A percentile compares a stretch with the other conserved stretches of the same genome.
These are phyloP conservation scores for Heliocybe sulcata DNA, from an alignment of 1,284 basidiomycete species.

Conservation along the genomic window DNA sequence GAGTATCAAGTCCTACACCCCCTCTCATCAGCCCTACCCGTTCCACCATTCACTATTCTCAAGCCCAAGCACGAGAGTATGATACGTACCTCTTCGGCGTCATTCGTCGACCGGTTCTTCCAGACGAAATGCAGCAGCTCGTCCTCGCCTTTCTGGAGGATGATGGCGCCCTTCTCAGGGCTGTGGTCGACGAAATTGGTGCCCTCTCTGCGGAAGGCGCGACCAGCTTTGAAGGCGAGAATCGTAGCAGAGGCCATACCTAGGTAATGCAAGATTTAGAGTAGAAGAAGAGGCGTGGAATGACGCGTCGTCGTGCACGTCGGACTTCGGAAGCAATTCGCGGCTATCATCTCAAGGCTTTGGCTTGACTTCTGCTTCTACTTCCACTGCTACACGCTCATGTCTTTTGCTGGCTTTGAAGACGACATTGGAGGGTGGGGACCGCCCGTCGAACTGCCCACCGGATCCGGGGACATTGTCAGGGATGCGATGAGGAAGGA, in stretches of 20 bases:
- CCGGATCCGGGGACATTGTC: slow-evolving; percentile 50
- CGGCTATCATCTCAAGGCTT: no score
- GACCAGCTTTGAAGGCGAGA: slow-evolving; percentile 78
- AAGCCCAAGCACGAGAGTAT: not conserved
- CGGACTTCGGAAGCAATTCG: no score
- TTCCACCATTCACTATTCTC: not conserved
- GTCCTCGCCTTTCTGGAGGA: slow-evolving; percentile 63
- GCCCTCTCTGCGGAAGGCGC: slow-evolving; percentile 55
- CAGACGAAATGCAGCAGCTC: slow-evolving; percentile 70
- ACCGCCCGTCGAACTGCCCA: slow-evolving; percentile 24
- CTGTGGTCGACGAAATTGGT: slow-evolving; percentile 62
- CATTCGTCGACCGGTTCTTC: slow-evolving; percentile 60
- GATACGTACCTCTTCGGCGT: slow-evolving; percentile 48
- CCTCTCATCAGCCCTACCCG: no score
- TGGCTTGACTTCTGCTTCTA: not conserved
- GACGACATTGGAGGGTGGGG: slow-evolving; percentile 63
- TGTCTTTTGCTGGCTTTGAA: slow-evolving; percentile 41
- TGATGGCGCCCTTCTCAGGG: slow-evolving; percentile 64
- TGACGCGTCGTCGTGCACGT: slow-evolving; percentile 2
- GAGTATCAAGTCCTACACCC: slow-evolving; percentile 60
- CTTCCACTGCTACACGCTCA: slow-evolving; percentile 11
- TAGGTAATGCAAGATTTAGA: not conserved
- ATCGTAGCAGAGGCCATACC: slow-evolving; percentile 13
- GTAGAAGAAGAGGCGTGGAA: not conserved
- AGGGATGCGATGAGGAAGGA: slow-evolving; percentile 72